phyloP scores from a whole-genome alignment of 192 early-diverging fungal genomes.

The Geranomyces variabilis region DNA sequence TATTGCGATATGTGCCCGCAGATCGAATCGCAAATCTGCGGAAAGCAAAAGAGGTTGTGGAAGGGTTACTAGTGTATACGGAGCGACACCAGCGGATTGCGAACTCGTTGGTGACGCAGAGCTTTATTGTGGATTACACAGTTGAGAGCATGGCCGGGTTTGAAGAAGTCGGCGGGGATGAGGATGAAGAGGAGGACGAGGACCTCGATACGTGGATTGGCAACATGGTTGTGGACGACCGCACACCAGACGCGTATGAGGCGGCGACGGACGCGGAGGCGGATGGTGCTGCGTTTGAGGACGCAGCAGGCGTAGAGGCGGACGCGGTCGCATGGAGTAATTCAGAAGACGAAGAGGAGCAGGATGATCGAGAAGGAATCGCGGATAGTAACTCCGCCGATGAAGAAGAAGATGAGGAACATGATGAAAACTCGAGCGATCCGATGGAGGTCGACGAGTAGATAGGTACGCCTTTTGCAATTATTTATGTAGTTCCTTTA shows the following conservation, averaged over 20 bases:
- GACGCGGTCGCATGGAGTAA: neutral
- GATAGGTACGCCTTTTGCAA: too few relatives aligned
- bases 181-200: neutral
- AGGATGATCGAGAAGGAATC: neutral
- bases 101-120: constrained; percentile 76
- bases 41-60: constrained; percentile 80
- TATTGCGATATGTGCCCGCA: constrained; percentile 68
- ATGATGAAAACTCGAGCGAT: neutral
- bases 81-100: constrained; percentile 88
- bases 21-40: constrained; percentile 75
- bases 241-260: constrained; percentile 5
- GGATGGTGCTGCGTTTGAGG: neutral
- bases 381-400: constrained; percentile 14
- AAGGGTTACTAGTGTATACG: constrained; percentile 85
- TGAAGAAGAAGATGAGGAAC: neutral
- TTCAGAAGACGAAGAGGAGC: constrained; percentile 1
- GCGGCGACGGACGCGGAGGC: constrained; percentile 1
- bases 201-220: neutral
- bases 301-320: neutral
- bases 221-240: neutral
- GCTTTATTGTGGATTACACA: constrained; percentile 87
- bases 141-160: constrained; percentile 78
- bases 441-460: constrained; percentile 21
- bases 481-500: too few relatives aligned
- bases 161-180: neutral